A percentile compares a stretch with the other conserved stretches of the same genome.
Conservation (phyloP, 495 filamentous ascomycete genomes). For the Tetracladium marchalianum region DNA sequence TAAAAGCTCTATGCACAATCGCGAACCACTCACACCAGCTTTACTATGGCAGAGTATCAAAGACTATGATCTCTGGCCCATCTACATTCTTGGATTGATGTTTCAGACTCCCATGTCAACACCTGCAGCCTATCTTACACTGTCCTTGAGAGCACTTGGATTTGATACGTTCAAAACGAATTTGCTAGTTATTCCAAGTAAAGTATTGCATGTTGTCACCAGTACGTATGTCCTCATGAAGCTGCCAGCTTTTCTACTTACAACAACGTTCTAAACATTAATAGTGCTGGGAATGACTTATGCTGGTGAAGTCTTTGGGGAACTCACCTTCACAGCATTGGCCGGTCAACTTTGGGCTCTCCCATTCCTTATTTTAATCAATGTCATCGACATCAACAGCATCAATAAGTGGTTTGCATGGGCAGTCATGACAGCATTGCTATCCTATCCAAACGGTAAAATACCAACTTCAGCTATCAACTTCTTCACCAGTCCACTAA, state of each 20-base stretch:
- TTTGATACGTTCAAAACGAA: constrained; percentile 64
- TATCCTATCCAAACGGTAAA: constrained; percentile 47
- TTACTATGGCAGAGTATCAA: constrained; percentile 49
- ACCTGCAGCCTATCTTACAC: constrained; percentile 48
- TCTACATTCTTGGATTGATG: constrained; percentile 54
- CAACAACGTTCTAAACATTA: constrained; percentile 17
- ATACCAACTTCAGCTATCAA: background rate
- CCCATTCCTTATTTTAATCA: constrained; percentile 47
- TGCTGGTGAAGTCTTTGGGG: constrained; percentile 35
- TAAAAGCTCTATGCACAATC: constrained; percentile 52
- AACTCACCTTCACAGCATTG: constrained; percentile 37
- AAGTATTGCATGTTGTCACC: constrained; percentile 36
- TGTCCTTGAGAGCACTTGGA: constrained; percentile 48
- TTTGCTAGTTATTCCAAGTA: constrained; percentile 56
- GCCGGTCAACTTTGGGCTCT: constrained; percentile 44
- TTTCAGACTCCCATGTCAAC: constrained; percentile 48
- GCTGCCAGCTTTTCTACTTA: too few relatives aligned
- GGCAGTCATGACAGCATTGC: constrained; percentile 44
- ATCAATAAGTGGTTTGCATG: constrained; percentile 45
- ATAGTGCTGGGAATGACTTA: constrained; percentile 39
- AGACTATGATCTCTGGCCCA: constrained; percentile 66
- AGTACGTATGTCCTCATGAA: constrained; percentile 11
- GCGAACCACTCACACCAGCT: constrained; percentile 50
- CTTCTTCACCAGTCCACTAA: constrained; percentile 1
- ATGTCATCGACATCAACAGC: constrained; percentile 36